phyloP scores from a whole-genome alignment of 2,329 filamentous ascomycete genomes.

The Penicillium sp. region DNA sequence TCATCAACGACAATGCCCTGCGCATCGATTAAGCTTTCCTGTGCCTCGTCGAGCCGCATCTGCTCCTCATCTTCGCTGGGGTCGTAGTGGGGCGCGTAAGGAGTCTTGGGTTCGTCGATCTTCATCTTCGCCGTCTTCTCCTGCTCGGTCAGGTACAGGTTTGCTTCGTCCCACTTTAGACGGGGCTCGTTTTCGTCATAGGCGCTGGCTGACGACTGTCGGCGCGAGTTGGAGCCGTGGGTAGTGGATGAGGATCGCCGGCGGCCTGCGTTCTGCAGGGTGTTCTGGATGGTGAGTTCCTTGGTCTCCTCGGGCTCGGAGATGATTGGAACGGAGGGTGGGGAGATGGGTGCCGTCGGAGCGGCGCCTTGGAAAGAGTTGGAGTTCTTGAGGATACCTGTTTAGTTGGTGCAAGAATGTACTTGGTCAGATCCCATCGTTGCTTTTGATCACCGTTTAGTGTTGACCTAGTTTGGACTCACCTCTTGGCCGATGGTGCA shows the following conservation, averaged over 20 bases:
- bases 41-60: conserved; percentile 32
- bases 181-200: conserved; percentile 66
- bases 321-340: conserved; percentile 38
- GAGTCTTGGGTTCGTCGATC: conserved; percentile 97
- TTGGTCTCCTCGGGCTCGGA: conserved; percentile 62
- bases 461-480: conserved; percentile 12
- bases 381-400: conserved; percentile 94
- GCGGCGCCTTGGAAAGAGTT: conserved; percentile 60
- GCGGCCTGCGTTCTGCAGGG: conserved; percentile 86
- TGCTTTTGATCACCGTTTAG: neutral
- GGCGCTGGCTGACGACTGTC: conserved; percentile 61
- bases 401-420: neutral
- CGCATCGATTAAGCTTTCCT: conserved; percentile 59
- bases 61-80: conserved; percentile 83
- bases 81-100: conserved; percentile 90
- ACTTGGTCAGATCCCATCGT: neutral
- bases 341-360: conserved; percentile 37
- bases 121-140: conserved; percentile 97
- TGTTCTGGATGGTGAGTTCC: conserved; percentile 91
- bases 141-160: conserved; percentile 94
- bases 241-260: conserved; percentile 77
- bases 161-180: conserved; percentile 98
- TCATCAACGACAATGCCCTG: conserved; percentile 69
- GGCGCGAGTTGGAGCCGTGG: conserved; percentile 64
- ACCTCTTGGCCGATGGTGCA: conserved; percentile 46